Conservation (phyloP, 768 basidiomycete species). For the Leucosporidium creatinivorum region DNA sequence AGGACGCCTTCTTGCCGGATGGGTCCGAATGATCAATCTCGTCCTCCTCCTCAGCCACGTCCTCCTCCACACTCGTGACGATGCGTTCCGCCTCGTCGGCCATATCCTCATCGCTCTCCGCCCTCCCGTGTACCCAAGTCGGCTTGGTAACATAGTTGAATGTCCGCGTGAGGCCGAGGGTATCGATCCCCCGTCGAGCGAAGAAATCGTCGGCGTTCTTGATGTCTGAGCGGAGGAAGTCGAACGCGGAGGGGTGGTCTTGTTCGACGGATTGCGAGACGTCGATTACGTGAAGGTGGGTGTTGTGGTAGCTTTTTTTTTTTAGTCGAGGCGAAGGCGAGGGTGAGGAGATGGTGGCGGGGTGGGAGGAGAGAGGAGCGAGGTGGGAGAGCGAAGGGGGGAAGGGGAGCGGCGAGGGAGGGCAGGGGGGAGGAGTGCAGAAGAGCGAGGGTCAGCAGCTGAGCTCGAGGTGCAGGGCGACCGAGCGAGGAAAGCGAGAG, state of each 20-base stretch:
- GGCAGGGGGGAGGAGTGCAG: not conserved
- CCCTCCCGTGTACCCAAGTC: conserved; percentile 42
- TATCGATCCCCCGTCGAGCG: conserved; percentile 60
- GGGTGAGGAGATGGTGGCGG: too few species aligned
- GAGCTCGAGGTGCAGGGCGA: not conserved
- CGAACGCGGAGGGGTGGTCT: conserved; percentile 91
- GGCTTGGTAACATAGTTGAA: conserved; percentile 75
- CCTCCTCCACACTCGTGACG: conserved; percentile 35
- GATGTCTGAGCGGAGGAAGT: conserved; percentile 87
- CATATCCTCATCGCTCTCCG: conserved; percentile 28
- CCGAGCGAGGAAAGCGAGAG: not conserved
- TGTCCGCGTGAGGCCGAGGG: conserved; percentile 68
- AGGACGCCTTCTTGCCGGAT: not conserved
- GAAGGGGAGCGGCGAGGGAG: not conserved
- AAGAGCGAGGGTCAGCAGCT: not conserved
- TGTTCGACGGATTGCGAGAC: conserved; percentile 98
- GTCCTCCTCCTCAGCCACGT: conserved; percentile 15
- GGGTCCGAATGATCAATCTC: conserved; percentile 8
- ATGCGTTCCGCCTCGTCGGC: conserved; percentile 31
- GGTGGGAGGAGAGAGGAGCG: not conserved
- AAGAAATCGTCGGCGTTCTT: conserved; percentile 93
- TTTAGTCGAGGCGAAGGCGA: not conserved
- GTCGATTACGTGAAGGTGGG: conserved; percentile 86
- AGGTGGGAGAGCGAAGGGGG: too few species aligned
- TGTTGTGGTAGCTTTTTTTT: conserved; percentile 42